Percentiles rank a stretch among this genome's conserved stretches.
These are phyloP conservation scores for Mycena galericulata DNA, from an alignment of 768 basidiomycete species.

Conservation along the genomic window DNA sequence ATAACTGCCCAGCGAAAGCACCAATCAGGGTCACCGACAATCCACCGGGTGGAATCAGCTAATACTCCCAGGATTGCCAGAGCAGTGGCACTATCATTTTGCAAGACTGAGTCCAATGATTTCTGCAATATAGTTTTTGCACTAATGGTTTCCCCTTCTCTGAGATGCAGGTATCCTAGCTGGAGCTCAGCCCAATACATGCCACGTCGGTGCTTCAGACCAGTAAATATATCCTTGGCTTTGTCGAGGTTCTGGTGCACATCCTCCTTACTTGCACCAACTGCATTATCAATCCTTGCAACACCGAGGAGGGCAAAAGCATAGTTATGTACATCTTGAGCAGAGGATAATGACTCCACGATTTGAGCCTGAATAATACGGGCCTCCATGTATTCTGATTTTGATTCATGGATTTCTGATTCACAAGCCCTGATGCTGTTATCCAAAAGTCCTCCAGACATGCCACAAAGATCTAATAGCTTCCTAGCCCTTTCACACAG, in stretches of 20 bases:
- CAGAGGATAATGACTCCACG: not conserved
- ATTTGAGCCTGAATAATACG: not conserved
- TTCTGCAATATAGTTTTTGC: not conserved
- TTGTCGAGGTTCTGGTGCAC: not conserved
- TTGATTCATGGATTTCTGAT: not conserved
- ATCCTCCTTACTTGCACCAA: no score
- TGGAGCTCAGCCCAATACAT: not conserved
- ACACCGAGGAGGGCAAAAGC: not conserved
- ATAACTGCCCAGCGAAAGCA: not conserved
- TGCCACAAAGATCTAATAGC: not conserved
- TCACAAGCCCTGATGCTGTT: not conserved
- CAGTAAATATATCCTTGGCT: not conserved
- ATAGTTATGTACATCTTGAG: not conserved
- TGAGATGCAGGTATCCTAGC: not conserved
- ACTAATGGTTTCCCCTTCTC: not conserved
- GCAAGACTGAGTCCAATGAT: not conserved
- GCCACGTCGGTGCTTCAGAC: no score
- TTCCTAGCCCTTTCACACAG: not conserved
- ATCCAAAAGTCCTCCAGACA: not conserved
- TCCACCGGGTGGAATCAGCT: not conserved
- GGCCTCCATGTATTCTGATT: constrained; percentile 1
- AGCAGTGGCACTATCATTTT: not conserved
- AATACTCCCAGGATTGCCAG: not conserved
- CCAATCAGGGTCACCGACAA: not conserved
- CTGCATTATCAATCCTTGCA: not conserved